phyloP scores from a whole-genome alignment of 495 filamentous ascomycete species.

The Podospora conica region DNA sequence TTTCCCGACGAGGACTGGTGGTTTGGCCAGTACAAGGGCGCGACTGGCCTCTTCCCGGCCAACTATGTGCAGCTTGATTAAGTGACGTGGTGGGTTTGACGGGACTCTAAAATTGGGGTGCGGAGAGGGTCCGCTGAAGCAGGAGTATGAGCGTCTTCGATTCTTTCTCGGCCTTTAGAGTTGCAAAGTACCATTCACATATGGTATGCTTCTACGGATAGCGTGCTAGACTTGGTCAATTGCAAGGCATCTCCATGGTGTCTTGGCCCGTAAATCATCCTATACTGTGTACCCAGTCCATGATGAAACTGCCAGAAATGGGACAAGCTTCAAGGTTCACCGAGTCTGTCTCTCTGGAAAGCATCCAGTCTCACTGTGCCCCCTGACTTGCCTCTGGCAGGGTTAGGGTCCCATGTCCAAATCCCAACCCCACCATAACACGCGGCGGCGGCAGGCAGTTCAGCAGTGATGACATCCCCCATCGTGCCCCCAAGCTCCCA shows the following conservation, averaged over 20 bases:
- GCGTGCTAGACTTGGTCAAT: background rate
- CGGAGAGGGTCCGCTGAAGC: background rate
- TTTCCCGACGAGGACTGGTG: conserved; percentile 99
- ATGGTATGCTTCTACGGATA: background rate
- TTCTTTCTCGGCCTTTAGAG: background rate
- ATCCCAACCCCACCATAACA: background rate
- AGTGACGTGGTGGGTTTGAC: background rate
- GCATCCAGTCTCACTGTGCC: background rate
- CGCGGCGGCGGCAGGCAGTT: background rate
- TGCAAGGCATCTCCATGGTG: background rate
- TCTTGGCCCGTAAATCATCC: background rate
- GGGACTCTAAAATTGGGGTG: background rate
- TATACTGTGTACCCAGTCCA: background rate
- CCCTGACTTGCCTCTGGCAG: background rate
- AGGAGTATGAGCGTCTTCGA: background rate
- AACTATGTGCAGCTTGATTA: conserved; percentile 68
- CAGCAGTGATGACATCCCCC: background rate
- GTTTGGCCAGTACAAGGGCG: conserved; percentile 77
- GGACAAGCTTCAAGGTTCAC: background rate
- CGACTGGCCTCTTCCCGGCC: conserved; percentile 83
- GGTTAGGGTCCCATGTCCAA: background rate
- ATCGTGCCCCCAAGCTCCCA: background rate
- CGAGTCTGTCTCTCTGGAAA: background rate
- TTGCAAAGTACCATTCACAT: background rate
- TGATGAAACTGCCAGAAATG: background rate